Evolutionary conservation across 2,329 filamentous ascomycete genomes (phyloP), one percentile per base, ranked within the genome.

Genomic region (Aspergillus sp.): DNA sequence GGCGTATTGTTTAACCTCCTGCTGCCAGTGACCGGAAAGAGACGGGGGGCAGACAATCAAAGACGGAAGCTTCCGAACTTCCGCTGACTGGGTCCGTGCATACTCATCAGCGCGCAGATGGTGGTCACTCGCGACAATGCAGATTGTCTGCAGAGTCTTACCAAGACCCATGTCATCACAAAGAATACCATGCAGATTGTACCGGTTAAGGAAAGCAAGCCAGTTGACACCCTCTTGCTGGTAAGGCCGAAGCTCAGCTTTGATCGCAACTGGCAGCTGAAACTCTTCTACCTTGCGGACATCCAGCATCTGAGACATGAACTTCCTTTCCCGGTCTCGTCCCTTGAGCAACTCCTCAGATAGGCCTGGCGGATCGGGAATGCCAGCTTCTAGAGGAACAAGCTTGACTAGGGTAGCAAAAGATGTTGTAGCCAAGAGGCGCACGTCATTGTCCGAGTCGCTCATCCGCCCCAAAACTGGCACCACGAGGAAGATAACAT

Each of bases 91-190:
- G 0, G 93, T 96, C 77, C 90, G 92, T 28, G 88, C 88, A 74
- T 89, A 98, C 72, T 98, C 92, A 72, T 97, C 91, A 0, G 91
- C 92, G 62, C 95, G 89, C 72, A 96, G 84, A 74, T 99, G 94
- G 73, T 99, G 95, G 74, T 99, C 95, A 78, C 93, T 98, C 9
- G 95, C 94, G 47, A 99, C 93, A 70, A 99, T 99, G 76, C 95
- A 99, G 21, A 99, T 86, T 0, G 96, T 99, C 76, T 99, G 95
- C 10, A 99, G 81, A 1, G 95, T 99, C 80, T 99, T 99, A 53
- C 95, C 95, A 28, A 99, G 89, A 71, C 95, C 95, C 95, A 99
- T 99, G 75, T 99, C 95, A 72, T 99, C 95, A 74, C 95, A 99
- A 61, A 99, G 91, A 76, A 99, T 97, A 52, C 95, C 95, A 69